Evolutionary conservation across 805 yeast species (phyloP), one percentile per base, ranked within the genome.

Genomic region (Candida hispaniensis): DNA sequence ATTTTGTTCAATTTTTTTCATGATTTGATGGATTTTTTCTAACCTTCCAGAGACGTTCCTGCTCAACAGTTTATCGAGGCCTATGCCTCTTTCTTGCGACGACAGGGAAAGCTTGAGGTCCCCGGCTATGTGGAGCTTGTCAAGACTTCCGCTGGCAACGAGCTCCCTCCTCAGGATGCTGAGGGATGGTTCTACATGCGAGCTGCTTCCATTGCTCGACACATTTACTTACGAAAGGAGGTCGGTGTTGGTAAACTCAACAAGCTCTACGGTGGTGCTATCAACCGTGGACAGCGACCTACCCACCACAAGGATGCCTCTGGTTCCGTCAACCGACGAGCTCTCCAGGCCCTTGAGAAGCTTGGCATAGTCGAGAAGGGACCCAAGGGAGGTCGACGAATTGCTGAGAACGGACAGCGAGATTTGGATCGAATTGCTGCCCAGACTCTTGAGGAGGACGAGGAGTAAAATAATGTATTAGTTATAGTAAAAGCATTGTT

Each of bases 371-470:
- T 91, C 56, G 98, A 88, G 73, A 73, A 79, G 65, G 76, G 94
- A 63, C 81, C 85, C 69, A 83, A 82, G 71, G 96, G 96, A 66
- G 98, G 98, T 69, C 91, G 98, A 79, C 83, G 86, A 71, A 83
- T 91, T 77, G 79, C 96, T 49, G 95, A 83, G 66, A 81, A 85
- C 71, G 99, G 99, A 66, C 97, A 88, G 75, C 86, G 98, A 82
- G 99, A 91, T 74, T 80, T 91, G 73, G 99, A 91, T 75, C 96
- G 99, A 79, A 88, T 88, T 67, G 97, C 97, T 63, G 94, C 94
- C 66, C 94, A 85, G 73, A 83, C 94, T 65, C 75, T 81, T 67
- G 94, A 85, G 72, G 76, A 75, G 63, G 91, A 80, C 60, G 93
- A 80, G 62, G 60, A 54, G 34, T 59, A 56, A n/a, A n/a, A n/a